phyloP scores from a whole-genome alignment of 2,329 filamentous ascomycete species.

The Scedosporium dehoogii region DNA sequence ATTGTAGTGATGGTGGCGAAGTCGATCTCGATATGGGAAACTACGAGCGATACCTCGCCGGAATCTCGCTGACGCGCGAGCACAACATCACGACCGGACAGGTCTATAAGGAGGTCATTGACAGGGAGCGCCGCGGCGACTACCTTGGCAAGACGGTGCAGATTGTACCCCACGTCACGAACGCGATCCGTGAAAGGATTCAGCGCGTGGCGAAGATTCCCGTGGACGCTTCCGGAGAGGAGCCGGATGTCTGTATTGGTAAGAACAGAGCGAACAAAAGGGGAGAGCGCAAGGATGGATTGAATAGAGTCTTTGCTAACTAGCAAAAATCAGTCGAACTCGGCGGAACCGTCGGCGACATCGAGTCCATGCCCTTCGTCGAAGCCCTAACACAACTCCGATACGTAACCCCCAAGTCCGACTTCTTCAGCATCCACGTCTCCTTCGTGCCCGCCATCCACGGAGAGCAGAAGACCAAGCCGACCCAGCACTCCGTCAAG shows the following conservation, averaged over 20 bases:
- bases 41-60: conserved; percentile 48
- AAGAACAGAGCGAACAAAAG: conserved; percentile 26
- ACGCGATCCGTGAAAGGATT: conserved; percentile 89
- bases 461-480: conserved; percentile 88
- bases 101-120: conserved; percentile 83
- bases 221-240: conserved; percentile 71
- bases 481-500: conserved; percentile 84
- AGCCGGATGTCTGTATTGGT: conserved; percentile 88
- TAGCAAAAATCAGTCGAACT: background rate
- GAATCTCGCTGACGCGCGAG: conserved; percentile 70
- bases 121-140: conserved; percentile 55
- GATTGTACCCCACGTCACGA: conserved; percentile 84
- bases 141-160: conserved; percentile 87
- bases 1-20: conserved; percentile 50
- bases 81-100: conserved; percentile 98
- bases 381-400: conserved; percentile 76
- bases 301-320: background rate
- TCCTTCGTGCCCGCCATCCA: conserved; percentile 66
- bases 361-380: conserved; percentile 80
- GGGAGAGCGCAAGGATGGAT: too few species aligned
- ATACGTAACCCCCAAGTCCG: conserved; percentile 60
- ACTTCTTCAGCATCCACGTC: conserved; percentile 85
- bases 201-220: conserved; percentile 75
- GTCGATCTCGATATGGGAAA: conserved; percentile 47
- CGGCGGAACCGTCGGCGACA: conserved; percentile 63